These are phyloP conservation scores for Paecilomyces formosus DNA, from an alignment of 2,329 filamentous ascomycete species.

Conservation along the genomic window DNA sequence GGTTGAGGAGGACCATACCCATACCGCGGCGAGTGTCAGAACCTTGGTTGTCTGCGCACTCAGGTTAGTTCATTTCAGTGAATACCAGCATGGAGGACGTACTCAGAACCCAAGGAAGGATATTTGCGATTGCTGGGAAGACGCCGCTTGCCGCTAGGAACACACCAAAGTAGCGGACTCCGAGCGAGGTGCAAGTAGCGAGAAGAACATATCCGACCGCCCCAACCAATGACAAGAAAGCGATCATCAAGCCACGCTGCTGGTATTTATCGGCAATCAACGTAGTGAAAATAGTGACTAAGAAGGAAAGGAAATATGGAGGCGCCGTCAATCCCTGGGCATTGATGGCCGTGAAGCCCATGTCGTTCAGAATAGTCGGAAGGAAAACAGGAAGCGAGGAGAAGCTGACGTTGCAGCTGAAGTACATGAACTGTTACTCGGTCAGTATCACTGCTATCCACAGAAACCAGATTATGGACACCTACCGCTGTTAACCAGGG, in stretches of 20 bases:
- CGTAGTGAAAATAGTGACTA: constrained; percentile 54
- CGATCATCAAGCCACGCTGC: constrained; percentile 57
- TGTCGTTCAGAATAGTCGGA: constrained; percentile 54
- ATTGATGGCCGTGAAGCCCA: constrained; percentile 61
- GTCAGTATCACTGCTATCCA: constrained; percentile 2
- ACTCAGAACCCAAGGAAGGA: constrained; percentile 60
- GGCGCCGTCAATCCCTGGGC: constrained; percentile 67
- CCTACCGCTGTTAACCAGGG: constrained; percentile 42
- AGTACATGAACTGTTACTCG: constrained; percentile 44
- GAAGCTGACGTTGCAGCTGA: constrained; percentile 58
- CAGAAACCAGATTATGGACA: neutral
- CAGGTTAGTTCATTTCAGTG: neutral
- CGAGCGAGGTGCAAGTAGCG: constrained; percentile 46
- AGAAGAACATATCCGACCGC: constrained; percentile 59
- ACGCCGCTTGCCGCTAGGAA: constrained; percentile 54
- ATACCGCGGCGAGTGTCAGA: constrained; percentile 60
- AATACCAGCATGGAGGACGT: constrained; percentile 9
- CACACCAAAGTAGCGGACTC: constrained; percentile 45
- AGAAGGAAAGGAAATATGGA: constrained; percentile 61
- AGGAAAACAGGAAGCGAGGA: constrained; percentile 59
- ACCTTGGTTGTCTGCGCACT: constrained; percentile 55
- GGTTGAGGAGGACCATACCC: constrained; percentile 59
- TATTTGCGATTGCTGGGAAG: constrained; percentile 62
- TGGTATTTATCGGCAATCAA: constrained; percentile 59
- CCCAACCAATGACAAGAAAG: constrained; percentile 49